phyloP scores from a whole-genome alignment of 352 stramenopile genomes.

The Phytopythium boreale region DNA sequence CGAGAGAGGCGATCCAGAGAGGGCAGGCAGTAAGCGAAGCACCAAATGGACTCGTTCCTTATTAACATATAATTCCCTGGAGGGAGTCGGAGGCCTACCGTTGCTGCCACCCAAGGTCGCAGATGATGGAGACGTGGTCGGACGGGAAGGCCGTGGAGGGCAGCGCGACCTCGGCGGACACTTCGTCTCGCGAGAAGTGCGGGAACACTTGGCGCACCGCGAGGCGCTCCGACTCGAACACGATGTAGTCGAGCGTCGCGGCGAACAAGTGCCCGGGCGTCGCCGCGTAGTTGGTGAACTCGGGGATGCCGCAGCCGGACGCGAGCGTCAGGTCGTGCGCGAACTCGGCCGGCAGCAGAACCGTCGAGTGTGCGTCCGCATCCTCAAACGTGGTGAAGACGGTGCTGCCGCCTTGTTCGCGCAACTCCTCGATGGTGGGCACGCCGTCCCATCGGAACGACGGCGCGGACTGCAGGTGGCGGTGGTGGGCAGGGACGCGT shows the following conservation, averaged over 20 bases:
- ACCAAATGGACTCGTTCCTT: not conserved
- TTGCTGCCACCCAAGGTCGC: conserved; percentile 55
- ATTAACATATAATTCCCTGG: too few relatives aligned
- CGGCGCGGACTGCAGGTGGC: conserved; percentile 44
- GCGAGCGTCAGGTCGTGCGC: conserved; percentile 39
- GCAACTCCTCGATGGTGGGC: conserved; percentile 8
- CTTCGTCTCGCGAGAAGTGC: conserved; percentile 58
- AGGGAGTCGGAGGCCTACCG: not conserved
- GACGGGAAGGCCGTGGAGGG: conserved; percentile 72
- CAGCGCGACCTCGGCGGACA: conserved; percentile 55
- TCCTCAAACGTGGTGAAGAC: conserved; percentile 5
- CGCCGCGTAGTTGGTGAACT: conserved; percentile 71
- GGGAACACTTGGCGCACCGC: conserved; percentile 50
- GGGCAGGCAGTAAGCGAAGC: not conserved
- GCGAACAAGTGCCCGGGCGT: conserved; percentile 35
- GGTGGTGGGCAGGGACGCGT: conserved; percentile 37
- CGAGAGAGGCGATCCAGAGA: conserved; percentile 15
- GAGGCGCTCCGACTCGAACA: conserved; percentile 34
- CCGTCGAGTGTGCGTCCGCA: not conserved
- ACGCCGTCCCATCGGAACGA: conserved; percentile 46
- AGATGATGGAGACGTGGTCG: conserved; percentile 74
- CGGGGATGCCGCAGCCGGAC: conserved; percentile 57
- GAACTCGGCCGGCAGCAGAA: conserved; percentile 26
- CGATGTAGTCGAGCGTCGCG: conserved; percentile 74
- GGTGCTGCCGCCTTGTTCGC: conserved; percentile 1